Conservation (phyloP, 192 early-diverging fungal genomes). For the Coemansia sp. region DNA sequence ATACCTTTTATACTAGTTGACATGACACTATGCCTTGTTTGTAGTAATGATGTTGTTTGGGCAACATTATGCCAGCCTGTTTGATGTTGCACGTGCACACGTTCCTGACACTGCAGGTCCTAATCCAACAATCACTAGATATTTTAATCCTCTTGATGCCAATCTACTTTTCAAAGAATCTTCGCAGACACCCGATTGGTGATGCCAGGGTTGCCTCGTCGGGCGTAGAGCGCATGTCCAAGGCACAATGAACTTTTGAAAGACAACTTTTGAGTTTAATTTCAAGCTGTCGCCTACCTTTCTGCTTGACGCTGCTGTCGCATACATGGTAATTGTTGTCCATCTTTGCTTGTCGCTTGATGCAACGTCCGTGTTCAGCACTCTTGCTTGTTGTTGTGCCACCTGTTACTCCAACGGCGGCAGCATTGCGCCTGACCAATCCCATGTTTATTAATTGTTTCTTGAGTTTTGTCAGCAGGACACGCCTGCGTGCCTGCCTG, state of each 20-base stretch:
- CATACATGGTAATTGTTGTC: constrained; percentile 9
- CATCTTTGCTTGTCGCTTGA: background rate
- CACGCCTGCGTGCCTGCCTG: background rate
- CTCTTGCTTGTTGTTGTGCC: background rate
- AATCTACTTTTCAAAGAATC: background rate
- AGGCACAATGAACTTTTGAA: background rate
- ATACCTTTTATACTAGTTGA: background rate
- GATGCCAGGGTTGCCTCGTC: background rate
- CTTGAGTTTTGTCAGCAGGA: background rate
- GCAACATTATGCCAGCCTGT: no score
- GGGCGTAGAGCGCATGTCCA: background rate
- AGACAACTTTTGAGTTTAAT: constrained; percentile 9
- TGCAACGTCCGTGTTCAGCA: background rate
- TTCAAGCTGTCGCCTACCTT: background rate
- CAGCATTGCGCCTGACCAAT: constrained; percentile 1
- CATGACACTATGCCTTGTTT: no score
- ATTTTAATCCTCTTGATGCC: background rate
- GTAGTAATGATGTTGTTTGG: no score
- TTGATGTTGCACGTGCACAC: no score
- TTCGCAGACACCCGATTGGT: background rate
- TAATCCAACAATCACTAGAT: no score
- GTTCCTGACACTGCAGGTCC: no score
- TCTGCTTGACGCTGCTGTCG: background rate
- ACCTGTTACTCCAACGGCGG: background rate
- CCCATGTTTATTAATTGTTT: background rate